These are phyloP conservation scores for Biscogniauxia marginata DNA, from an alignment of 2,329 filamentous ascomycete species.

Conservation along the genomic window DNA sequence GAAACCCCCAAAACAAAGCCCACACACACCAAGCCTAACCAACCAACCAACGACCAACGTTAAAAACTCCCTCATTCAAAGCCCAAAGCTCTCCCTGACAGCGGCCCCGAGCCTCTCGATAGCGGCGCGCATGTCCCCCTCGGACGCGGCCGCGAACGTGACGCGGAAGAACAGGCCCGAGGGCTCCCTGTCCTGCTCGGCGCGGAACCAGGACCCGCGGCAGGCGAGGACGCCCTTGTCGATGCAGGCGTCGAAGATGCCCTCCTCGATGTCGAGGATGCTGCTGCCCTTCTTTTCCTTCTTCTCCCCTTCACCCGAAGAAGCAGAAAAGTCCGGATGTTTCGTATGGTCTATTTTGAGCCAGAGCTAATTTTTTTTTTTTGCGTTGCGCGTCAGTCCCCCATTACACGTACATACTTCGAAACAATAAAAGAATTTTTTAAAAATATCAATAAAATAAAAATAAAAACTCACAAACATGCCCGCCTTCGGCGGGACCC, in stretches of 20 bases:
- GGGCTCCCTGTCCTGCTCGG: conserved; percentile 61
- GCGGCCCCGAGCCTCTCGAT: conserved; percentile 75
- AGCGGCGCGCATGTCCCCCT: conserved; percentile 68
- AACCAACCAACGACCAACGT: too few relatives aligned
- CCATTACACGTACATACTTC: not conserved
- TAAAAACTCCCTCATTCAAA: too few relatives aligned
- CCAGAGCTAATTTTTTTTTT: conserved; percentile 58
- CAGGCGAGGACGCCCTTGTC: conserved; percentile 76
- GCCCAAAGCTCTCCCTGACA: conserved; percentile 57
- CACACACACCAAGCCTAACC: too few relatives aligned
- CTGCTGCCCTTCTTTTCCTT: too few relatives aligned
- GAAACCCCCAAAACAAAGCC: too few relatives aligned
- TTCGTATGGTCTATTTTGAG: conserved; percentile 64
- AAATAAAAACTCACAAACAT: conserved; percentile 76
- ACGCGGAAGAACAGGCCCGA: conserved; percentile 80
- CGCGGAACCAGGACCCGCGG: conserved; percentile 87
- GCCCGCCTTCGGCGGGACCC: conserved; percentile 77
- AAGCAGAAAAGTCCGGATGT: conserved; percentile 60
- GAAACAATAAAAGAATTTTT: not conserved
- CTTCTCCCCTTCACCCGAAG: too few relatives aligned
- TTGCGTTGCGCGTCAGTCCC: not conserved
- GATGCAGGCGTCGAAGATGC: conserved; percentile 78
- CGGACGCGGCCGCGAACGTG: conserved; percentile 80
- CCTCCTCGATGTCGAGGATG: conserved; percentile 73
- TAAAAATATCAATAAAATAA: not conserved